Base-by-base conservation (phyloP, 2,329 filamentous ascomycete genomes). In the Xylaria arbuscula region DNA sequence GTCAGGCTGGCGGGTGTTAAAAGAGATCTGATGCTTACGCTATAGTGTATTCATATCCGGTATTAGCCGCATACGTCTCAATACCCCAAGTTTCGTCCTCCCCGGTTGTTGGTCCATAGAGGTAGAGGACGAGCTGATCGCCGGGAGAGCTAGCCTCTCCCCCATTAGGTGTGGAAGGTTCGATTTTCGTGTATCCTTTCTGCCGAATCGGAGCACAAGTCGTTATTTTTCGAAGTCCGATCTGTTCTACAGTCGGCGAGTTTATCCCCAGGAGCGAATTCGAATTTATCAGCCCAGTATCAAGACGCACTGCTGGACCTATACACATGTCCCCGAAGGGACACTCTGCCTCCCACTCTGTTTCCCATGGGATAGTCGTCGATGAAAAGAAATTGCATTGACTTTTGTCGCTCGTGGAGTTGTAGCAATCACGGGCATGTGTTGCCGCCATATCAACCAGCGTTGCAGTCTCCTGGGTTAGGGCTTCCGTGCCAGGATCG, bases 291-390 rank as follows among this genome's bases (percentile, higher is more conserved):
- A 36, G 28, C 38, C 60, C 50, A n/a, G 51, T 56, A 13, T 63
- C 38, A 7, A 63, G 51, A 5, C 50, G 51, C 7, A 56, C 48
- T 0, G 60, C 60, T 9, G 28, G 40, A 13, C 60, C 51, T 24
- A 56, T 47, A 28, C 60, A 63, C 28, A 63, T 63, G 24, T 48
- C 19, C 2, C 13, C 28, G n/a, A 63, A 63, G 28, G 60, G 60
- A 28, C 50, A 56, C 28, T 62, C 50, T 1, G 13, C 60, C 11
- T 62, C 50, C 60, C 38, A 55, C 2, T 55, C 50, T 3, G 50
- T 62, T 36, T 34, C 17, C 60, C 50, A 55, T 11, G 36, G 38
- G 17, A 62, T 54, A 1, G 60, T 47, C 22, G 3, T 22, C 4
- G 38, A 55, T 24, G 60, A 36, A n/a, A 55, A 55, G 11, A 38